phyloP scores from a whole-genome alignment of 805 yeast genomes.

The Starmerella khaoyaiensis region DNA sequence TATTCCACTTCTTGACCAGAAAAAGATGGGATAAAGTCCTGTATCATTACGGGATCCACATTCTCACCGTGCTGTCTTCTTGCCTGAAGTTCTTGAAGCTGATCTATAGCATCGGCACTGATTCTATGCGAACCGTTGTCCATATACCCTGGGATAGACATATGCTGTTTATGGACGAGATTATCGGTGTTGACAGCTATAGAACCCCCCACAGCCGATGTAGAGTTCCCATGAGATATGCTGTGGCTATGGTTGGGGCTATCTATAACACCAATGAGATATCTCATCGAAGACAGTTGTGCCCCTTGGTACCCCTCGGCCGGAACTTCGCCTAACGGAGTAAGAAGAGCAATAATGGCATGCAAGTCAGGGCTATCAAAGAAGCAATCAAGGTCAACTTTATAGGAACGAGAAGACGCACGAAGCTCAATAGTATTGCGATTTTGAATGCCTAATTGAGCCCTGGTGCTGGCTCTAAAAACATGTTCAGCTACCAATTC shows the following conservation, averaged over 20 bases:
- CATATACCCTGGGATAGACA: no score
- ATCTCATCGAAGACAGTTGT: slow-evolving; percentile 18
- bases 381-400: slow-evolving; percentile 18
- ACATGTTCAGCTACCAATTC: slow-evolving; percentile 15
- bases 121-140: no score
- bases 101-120: no score
- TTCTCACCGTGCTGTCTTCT: no score
- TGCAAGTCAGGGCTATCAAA: slow-evolving; percentile 17
- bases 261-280: slow-evolving; percentile 13
- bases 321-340: slow-evolving; percentile 11
- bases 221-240: not conserved
- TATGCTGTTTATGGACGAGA: no score
- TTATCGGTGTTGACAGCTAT: no score
- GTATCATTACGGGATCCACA: no score
- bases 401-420: slow-evolving; percentile 7
- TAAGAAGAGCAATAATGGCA: slow-evolving; percentile 16
- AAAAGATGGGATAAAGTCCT: slow-evolving; percentile 20
- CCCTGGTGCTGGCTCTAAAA: slow-evolving; percentile 11
- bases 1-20: slow-evolving; percentile 17
- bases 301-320: slow-evolving; percentile 16
- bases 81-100: no score
- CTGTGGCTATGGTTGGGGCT: no score
- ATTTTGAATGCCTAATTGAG: slow-evolving; percentile 13
- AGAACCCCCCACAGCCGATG: no score
- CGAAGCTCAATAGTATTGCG: slow-evolving; percentile 10